phyloP scores from a whole-genome alignment of 768 basidiomycete species.

The Kockovaella imperatae region DNA sequence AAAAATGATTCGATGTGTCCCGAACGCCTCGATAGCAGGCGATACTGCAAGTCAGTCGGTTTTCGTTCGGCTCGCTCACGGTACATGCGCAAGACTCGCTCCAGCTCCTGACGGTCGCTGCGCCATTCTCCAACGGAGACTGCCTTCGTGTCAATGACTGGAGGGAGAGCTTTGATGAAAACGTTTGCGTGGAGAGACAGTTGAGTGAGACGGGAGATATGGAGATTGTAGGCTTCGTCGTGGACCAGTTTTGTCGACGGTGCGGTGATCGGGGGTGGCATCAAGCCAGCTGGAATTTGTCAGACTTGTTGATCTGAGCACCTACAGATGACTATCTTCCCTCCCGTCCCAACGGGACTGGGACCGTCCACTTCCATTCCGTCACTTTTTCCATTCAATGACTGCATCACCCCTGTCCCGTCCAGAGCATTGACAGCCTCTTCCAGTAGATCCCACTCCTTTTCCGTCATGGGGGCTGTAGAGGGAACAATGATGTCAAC shows the following conservation, averaged over 20 bases:
- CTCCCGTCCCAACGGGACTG: conserved; percentile 1
- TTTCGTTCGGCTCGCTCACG: conserved; percentile 9
- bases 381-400: conserved; percentile 3
- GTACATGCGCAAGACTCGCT: conserved; percentile 36
- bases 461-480: conserved; percentile 14
- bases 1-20: conserved; percentile 38
- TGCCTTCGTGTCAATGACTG: conserved; percentile 17
- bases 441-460: conserved; percentile 35
- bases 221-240: conserved; percentile 20
- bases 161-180: conserved; percentile 33
- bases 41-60: conserved; percentile 17
- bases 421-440: conserved; percentile 26
- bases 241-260: conserved; percentile 17
- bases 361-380: not conserved
- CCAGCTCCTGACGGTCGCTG: conserved; percentile 30
- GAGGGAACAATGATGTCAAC: conserved; percentile 36
- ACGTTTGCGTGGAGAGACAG: conserved; percentile 34
- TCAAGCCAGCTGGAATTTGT: conserved; percentile 27
- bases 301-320: not conserved
- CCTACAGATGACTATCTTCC: conserved; percentile 35
- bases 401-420: conserved; percentile 4
- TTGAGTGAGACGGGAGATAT: conserved; percentile 28
- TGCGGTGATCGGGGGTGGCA: conserved; percentile 33
- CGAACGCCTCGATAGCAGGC: conserved; percentile 40
- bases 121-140: conserved; percentile 19